These are phyloP conservation scores for Auricularia auricula-judae DNA, from an alignment of 768 basidiomycete genomes.

Conservation along the genomic window DNA sequence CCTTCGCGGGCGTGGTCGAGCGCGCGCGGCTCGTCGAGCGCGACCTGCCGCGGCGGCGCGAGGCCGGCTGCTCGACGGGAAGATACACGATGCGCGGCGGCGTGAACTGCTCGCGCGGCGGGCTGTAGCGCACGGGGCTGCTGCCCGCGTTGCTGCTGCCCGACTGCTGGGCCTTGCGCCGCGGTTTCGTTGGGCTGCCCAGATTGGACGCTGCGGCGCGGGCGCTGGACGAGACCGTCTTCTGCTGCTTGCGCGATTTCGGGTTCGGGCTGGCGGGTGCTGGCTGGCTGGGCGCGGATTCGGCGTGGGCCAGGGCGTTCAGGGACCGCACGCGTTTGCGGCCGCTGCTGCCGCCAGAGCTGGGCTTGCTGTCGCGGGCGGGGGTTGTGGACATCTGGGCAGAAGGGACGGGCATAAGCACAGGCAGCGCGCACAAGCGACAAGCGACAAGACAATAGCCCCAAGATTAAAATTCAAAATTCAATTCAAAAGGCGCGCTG, in stretches of 20 bases:
- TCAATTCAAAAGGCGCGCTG: too few species aligned
- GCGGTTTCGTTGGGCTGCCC: neutral
- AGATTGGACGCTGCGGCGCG: neutral
- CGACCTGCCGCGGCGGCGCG: neutral
- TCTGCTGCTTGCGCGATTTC: conserved; percentile 43
- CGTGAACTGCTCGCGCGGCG: conserved; percentile 56
- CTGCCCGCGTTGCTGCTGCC: neutral
- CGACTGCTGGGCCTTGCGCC: neutral
- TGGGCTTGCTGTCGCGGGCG: too few species aligned
- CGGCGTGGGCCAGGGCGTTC: neutral
- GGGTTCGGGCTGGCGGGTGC: conserved; percentile 43
- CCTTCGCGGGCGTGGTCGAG: neutral
- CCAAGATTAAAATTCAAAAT: too few species aligned
- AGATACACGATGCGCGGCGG: conserved; percentile 48
- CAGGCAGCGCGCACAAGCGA: too few species aligned
- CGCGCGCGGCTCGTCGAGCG: neutral
- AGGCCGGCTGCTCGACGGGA: neutral
- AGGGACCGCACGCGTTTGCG: too few species aligned
- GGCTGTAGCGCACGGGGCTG: conserved; percentile 37
- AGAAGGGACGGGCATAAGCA: too few species aligned
- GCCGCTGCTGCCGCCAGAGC: too few species aligned
- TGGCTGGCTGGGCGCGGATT: neutral
- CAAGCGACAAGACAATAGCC: too few species aligned
- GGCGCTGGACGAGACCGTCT: neutral
- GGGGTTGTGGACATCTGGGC: too few species aligned